phyloP scores from a whole-genome alignment of 148 eudicot genomes.

The Drosera capensis region DNA sequence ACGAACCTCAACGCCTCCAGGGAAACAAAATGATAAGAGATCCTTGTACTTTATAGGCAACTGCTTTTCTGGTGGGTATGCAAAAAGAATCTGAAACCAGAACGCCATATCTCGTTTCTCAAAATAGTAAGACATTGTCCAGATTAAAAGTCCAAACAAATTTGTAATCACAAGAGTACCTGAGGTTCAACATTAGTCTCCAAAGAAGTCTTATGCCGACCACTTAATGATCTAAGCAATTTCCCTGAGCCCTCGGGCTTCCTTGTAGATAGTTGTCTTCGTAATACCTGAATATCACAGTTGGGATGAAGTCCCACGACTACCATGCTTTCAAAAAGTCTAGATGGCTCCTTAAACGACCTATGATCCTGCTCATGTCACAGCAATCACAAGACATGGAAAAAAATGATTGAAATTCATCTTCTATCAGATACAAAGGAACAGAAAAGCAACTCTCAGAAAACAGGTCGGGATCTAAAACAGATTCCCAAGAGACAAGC shows the following conservation, averaged over 20 bases:
- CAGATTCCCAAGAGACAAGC: not conserved
- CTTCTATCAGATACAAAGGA: no score
- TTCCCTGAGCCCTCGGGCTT: slow-evolving; percentile 73
- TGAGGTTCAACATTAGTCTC: slow-evolving; percentile 89
- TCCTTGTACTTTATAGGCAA: slow-evolving; percentile 76
- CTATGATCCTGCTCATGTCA: slow-evolving; percentile 57
- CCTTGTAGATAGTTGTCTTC: slow-evolving; percentile 40
- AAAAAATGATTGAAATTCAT: no score
- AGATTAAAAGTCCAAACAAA: no score
- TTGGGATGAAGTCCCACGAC: slow-evolving; percentile 90
- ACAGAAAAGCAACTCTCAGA: no score
- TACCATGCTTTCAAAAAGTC: slow-evolving; percentile 89
- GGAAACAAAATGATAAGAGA: slow-evolving; percentile 94
- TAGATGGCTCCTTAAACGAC: slow-evolving; percentile 64
- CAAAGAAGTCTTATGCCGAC: slow-evolving; percentile 55
- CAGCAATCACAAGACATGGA: not conserved
- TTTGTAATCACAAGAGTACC: no score
- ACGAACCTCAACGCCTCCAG: slow-evolving; percentile 90
- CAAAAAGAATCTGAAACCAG: slow-evolving; percentile 73
- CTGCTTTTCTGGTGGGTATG: slow-evolving; percentile 85
- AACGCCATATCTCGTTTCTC: no score
- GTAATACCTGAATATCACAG: slow-evolving; percentile 66
- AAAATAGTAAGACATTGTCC: no score
- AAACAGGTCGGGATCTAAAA: no score
- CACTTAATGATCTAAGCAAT: slow-evolving; percentile 57